Percentiles rank a stretch among this genome's conserved stretches.
Evolutionary conservation across 1,284 basidiomycete genomes (phyloP).

Genomic region (Trichosporon ovoides): DNA sequence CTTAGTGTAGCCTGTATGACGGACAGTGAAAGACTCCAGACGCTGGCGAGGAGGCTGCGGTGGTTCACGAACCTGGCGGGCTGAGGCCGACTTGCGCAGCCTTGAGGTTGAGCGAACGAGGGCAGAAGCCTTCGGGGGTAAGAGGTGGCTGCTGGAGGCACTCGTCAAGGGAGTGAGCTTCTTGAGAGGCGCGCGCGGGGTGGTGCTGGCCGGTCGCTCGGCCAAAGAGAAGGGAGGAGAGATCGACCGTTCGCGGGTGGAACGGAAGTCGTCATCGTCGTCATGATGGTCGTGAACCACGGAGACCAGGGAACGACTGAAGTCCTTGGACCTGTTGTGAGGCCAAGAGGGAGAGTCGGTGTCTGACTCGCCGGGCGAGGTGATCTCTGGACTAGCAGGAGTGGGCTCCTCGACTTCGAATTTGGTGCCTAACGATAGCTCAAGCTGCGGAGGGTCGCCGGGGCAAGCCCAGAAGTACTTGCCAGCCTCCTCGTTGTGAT

Average conservation of each 20-base stretch:
- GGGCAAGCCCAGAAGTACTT: slow-evolving; percentile 21
- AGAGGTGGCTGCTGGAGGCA: background rate
- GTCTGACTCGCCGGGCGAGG: background rate
- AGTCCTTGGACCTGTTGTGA: background rate
- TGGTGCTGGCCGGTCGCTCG: background rate
- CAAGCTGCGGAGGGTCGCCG: slow-evolving; percentile 12
- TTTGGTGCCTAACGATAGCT: slow-evolving; percentile 15
- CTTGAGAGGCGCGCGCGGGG: background rate
- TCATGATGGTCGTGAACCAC: slow-evolving; percentile 4
- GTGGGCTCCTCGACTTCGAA: slow-evolving; percentile 6
- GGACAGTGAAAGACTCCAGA: slow-evolving; percentile 36
- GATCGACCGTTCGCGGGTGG: slow-evolving; percentile 4
- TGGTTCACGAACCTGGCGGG: slow-evolving; percentile 18
- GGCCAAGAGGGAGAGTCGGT: background rate
- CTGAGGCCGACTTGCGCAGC: slow-evolving; percentile 11
- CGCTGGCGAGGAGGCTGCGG: slow-evolving; percentile 30
- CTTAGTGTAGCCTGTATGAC: slow-evolving; percentile 37
- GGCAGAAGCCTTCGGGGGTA: background rate
- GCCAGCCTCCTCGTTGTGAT: background rate
- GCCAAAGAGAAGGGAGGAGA: slow-evolving; percentile 8
- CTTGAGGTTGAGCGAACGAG: background rate
- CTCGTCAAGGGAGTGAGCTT: background rate
- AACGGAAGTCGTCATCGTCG: background rate
- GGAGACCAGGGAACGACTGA: slow-evolving; percentile 13
- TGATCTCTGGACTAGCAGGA: background rate